Conservation (phyloP, 345 rosid species). For the Citrus inodora region DNA sequence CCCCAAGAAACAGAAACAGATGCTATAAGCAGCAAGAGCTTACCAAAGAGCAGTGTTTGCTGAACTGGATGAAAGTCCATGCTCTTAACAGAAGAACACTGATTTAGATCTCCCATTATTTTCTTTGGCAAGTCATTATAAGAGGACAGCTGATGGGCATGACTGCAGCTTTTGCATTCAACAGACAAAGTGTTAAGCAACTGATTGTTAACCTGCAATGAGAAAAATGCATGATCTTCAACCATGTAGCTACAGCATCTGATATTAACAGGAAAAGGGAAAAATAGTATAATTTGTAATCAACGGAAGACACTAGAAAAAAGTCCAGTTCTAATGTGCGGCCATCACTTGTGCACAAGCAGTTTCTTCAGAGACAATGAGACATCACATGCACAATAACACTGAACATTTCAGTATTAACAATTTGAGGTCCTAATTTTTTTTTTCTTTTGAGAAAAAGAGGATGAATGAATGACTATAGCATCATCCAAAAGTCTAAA, state of each 20-base stretch:
- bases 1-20: background rate
- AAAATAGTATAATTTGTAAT: background rate
- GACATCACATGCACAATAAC: background rate
- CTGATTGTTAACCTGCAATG: conserved; percentile 38
- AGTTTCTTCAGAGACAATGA: no score
- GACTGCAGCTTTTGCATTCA: conserved; percentile 42
- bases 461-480: background rate
- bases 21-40: background rate
- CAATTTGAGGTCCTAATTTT: no score
- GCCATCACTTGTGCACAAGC: no score
- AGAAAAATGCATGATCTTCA: background rate
- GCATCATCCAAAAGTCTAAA: background rate
- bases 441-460: no score
- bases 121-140: conserved; percentile 34
- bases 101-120: conserved; percentile 16
- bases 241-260: background rate
- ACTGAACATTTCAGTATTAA: no score
- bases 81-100: conserved; percentile 34
- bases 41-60: conserved; percentile 34
- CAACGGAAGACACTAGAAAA: no score
- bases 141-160: conserved; percentile 16
- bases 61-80: conserved; percentile 40
- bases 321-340: no score
- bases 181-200: conserved; percentile 47
- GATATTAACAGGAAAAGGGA: background rate